Base-by-base conservation (phyloP, 108 stramenopile genomes). In the Bacterosira constricta region DNA sequence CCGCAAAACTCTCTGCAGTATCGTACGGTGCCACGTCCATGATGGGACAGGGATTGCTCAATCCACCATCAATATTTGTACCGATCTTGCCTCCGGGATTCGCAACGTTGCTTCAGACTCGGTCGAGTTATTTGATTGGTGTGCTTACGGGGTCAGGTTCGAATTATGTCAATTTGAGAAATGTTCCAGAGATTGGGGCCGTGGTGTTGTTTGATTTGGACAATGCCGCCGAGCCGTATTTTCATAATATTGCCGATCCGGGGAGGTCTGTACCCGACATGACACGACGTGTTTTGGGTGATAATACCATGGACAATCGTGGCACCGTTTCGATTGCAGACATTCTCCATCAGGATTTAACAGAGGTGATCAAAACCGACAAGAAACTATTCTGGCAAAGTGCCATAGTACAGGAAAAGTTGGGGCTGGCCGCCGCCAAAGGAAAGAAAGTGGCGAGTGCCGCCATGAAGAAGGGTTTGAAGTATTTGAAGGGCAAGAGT, bases 1-100 rank as follows among this genome's bases (percentile, higher is more conserved):
- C 60, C 2, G 27, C 75, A 7, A 73, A 63, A 52, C 66, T 85
- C 17, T 67, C 66, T 11, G 75, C 84, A 3, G 81, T 78, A 10
- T 51, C 62, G 3, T 68, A 75, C 49, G 84, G 73, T 2, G 84
- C 84, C 13, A 39, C 57, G 6, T 54, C 84, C 4, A 71, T 83
- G 63, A 62, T 79, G 65, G 81, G 60, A 23, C 84, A 85, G 66
- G 84, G 84, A 15, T 35, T 80, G 63, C 38, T 85, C n/a, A n/a
- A n/a, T n/a, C n/a, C n/a, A 11, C 42, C 67, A 13, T 63, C 73
- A 23, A 50, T 82, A 17, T 80, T 72, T 60, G 69, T 85, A 18
- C 84, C 84, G 6, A 50, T 82, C 0, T 50, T 85, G 25, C 78
- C 84, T 50, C 84, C 84, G 35, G 77, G 77, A 12, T 61, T 85